Evolutionary conservation across 805 yeast species (phyloP).

Genomic region (Cyberlindnera veronae): DNA sequence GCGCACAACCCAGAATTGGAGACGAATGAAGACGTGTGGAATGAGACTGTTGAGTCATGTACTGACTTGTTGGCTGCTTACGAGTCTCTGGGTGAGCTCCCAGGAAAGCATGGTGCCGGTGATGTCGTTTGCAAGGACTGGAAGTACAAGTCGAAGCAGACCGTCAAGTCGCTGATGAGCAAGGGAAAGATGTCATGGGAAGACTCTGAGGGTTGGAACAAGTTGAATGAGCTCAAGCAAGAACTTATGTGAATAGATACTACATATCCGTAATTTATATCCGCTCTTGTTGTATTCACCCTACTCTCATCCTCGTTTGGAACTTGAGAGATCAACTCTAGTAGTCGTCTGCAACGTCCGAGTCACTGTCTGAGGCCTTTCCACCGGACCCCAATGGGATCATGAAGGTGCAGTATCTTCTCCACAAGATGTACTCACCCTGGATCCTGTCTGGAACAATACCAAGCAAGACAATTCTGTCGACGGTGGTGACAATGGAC

Average conservation of each 20-base stretch:
- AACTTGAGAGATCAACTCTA: no score
- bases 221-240: constrained; percentile 40
- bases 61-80: constrained; percentile 80
- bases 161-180: constrained; percentile 71
- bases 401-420: constrained; percentile 15
- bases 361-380: not conserved
- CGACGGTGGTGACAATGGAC: constrained; percentile 15
- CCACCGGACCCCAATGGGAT: constrained; percentile 10
- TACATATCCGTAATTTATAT: not conserved
- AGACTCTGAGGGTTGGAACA: constrained; percentile 72
- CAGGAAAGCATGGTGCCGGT: constrained; percentile 76
- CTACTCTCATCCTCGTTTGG: no score
- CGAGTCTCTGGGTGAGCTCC: constrained; percentile 79
- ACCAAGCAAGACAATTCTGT: constrained; percentile 3
- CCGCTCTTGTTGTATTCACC: constrained; percentile 1
- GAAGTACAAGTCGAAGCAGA: constrained; percentile 76
- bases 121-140: constrained; percentile 89
- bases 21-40: constrained; percentile 62
- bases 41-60: constrained; percentile 75
- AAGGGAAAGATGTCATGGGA: constrained; percentile 82
- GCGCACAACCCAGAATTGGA: constrained; percentile 62
- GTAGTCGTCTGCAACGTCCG: no score
- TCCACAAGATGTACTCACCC: constrained; percentile 8
- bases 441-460: constrained; percentile 7
- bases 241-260: constrained; percentile 1